Base-by-base conservation (phyloP, 495 filamentous ascomycete species). In the Aspergillus haitiensis region DNA sequence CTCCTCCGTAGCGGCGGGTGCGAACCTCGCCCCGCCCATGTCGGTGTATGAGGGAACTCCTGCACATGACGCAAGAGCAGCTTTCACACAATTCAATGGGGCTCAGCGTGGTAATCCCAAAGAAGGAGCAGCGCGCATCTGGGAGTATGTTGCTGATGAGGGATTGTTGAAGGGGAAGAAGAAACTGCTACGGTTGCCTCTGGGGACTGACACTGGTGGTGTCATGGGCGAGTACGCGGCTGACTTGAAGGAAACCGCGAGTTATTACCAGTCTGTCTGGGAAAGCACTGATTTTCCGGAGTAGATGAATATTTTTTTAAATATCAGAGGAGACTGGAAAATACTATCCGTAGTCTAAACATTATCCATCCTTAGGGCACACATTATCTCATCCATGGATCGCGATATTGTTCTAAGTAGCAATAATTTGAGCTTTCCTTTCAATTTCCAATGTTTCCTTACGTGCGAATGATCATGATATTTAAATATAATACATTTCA, bases 131-230 rank as follows among this genome's bases (percentile, higher is more conserved):
- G 46, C 46, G 8, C 47, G 55, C 33, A 58, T 58, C 15, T 58
- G 55, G 55, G 55, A 58, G 46, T 58, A 50, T 40, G 44, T 58
- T n/a, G 55, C 55, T 36, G 55, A 58, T 42, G 45, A 49, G 11
- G 55, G 55, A 35, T 15, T 49, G 34, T 32, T 58, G 46, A 58
- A 58, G 15, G 55, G 55, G 34, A 58, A 58, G 32, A 33, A 57
- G 33, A 58, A 58, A 42, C 7, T 58, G 44, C 2, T 16, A 15
- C 36, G 45, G 9, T 37, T 58, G 15, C 55, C 55, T 0, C 15
- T 58, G 45, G 55, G 55, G 11, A 58, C 33, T n/a, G 55, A 58
- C 50, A 58, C 55, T 7, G 55, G 55, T 4, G 21, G 32, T 49
- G 21, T 50, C 6, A 8, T 56, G 54, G 36, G 39, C 13, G 6